Conservation (phyloP, 768 basidiomycete genomes). For the Suillus hirtellus region DNA sequence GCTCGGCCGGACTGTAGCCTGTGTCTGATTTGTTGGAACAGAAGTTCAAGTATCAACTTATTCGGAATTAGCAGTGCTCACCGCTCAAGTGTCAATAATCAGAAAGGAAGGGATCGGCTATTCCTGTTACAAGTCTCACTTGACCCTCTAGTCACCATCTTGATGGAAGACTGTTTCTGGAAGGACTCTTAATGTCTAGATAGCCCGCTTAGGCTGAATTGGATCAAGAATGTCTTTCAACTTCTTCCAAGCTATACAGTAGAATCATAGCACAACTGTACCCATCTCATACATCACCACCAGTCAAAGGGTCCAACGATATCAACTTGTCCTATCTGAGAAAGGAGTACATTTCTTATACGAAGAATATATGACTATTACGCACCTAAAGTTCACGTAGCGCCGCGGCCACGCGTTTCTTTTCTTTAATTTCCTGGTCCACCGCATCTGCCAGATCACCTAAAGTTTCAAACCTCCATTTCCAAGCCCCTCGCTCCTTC, state of each 20-base stretch:
- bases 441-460: constrained; percentile 63
- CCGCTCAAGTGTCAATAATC: not conserved
- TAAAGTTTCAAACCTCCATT: constrained; percentile 59
- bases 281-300: not conserved
- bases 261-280: not conserved
- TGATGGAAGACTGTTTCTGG: not conserved
- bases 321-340: not conserved
- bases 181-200: not conserved
- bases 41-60: not conserved
- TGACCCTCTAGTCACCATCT: not conserved
- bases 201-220: too few species aligned
- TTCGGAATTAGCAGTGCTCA: not conserved
- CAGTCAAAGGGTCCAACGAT: not conserved
- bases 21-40: not conserved
- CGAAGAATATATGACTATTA: not conserved
- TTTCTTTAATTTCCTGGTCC: constrained; percentile 35
- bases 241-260: not conserved
- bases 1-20: not conserved
- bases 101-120: not conserved
- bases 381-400: not conserved
- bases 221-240: not conserved
- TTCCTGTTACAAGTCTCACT: not conserved
- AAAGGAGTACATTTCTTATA: not conserved
- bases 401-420: not conserved
- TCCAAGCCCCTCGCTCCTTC: constrained; percentile 46